Conservation (phyloP, 208 protist genomes). For the Paratrypanosoma confusum region DNA sequence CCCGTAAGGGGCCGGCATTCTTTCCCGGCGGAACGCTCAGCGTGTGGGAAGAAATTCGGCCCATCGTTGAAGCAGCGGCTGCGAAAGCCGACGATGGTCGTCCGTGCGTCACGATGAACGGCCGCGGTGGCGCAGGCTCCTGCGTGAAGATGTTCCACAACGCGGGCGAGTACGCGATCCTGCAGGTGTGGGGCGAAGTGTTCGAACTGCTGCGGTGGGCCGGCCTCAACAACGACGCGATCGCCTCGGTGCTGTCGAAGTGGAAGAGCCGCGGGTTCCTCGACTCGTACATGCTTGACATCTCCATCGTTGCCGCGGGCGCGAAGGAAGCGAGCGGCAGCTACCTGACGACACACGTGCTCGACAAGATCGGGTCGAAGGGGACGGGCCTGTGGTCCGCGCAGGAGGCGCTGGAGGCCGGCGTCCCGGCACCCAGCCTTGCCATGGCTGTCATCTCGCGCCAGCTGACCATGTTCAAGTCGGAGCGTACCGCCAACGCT, state of each 20-base stretch:
- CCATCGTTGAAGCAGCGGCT: conserved; percentile 92
- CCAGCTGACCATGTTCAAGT: conserved; percentile 88
- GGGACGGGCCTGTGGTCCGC: conserved; percentile 96
- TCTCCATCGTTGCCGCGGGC: conserved; percentile 91
- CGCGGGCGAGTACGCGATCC: conserved; percentile 99
- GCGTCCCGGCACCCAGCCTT: conserved; percentile 86
- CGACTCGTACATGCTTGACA: conserved; percentile 97
- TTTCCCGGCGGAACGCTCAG: conserved; percentile 95
- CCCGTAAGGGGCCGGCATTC: conserved; percentile 96
- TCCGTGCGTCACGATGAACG: conserved; percentile 93
- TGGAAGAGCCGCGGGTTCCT: conserved; percentile 94
- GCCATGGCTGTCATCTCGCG: conserved; percentile 90
- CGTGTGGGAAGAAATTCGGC: conserved; percentile 88
- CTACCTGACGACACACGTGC: conserved; percentile 92
- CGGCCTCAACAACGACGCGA: conserved; percentile 86
- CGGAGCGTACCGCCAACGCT: conserved; percentile 80
- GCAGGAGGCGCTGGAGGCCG: conserved; percentile 89
- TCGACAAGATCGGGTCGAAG: conserved; percentile 95
- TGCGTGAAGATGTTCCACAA: conserved; percentile 99
- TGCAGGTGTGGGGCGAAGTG: conserved; percentile 95
- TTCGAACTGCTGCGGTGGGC: conserved; percentile 90
- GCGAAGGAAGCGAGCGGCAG: conserved; percentile 81
- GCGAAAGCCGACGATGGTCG: conserved; percentile 92
- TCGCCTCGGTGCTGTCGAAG: conserved; percentile 84
- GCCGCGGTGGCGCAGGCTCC: conserved; percentile 93